These are phyloP conservation scores for Thermomucor indicae-seudaticae DNA, from an alignment of 371 early-diverging fungal species.

Conservation along the genomic window DNA sequence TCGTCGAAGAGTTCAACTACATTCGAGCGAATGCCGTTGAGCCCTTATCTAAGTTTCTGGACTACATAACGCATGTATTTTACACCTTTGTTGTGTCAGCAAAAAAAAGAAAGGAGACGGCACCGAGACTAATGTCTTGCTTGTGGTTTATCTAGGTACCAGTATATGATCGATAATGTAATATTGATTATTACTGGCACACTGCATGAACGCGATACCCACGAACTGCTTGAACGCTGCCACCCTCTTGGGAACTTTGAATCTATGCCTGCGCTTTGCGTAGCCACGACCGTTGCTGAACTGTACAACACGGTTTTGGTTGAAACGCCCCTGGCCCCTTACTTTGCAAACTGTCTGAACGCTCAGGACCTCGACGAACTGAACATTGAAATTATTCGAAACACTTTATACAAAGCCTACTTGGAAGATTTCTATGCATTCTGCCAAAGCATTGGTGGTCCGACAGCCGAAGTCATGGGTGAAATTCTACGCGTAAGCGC, in stretches of 20 bases:
- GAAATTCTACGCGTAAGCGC: slow-evolving; percentile 83
- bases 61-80: slow-evolving; percentile 87
- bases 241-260: slow-evolving; percentile 97
- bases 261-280: slow-evolving; percentile 95
- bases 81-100: too few relatives aligned
- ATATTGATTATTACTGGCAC: slow-evolving; percentile 97
- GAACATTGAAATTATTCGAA: slow-evolving; percentile 98
- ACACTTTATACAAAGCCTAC: slow-evolving; percentile 97
- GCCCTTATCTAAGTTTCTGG: slow-evolving; percentile 86
- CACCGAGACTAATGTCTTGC: not conserved
- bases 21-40: slow-evolving; percentile 81
- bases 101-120: not conserved
- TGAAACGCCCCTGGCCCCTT: slow-evolving; percentile 96
- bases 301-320: slow-evolving; percentile 94
- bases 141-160: slow-evolving; percentile 64
- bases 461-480: slow-evolving; percentile 93
- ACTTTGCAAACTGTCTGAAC: slow-evolving; percentile 94
- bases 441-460: slow-evolving; percentile 77
- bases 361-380: slow-evolving; percentile 97
- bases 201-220: slow-evolving; percentile 96
- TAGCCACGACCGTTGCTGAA: slow-evolving; percentile 94
- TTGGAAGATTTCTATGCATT: slow-evolving; percentile 96
- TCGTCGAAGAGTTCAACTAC: slow-evolving; percentile 92
- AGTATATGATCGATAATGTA: slow-evolving; percentile 99
- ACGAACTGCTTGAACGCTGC: slow-evolving; percentile 92